Conservation (phyloP, 2,329 filamentous ascomycete species). For the Aspergillus floridensis region DNA sequence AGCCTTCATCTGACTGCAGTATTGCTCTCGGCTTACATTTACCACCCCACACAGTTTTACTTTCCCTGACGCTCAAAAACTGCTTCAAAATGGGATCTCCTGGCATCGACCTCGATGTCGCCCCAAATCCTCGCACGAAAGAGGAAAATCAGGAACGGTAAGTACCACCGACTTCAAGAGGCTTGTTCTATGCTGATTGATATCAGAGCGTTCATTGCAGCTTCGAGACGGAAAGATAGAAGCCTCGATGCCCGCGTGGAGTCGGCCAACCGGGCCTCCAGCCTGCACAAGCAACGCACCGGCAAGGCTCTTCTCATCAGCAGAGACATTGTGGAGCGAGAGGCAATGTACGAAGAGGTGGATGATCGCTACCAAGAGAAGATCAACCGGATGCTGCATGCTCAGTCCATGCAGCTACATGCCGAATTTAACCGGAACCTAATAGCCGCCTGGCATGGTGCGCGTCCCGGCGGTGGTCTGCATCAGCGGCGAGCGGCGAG, state of each 20-base stretch:
- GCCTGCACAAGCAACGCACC: conserved; percentile 83
- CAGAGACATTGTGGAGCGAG: conserved; percentile 80
- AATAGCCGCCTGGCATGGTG: conserved; percentile 32
- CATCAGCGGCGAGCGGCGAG: conserved; percentile 29
- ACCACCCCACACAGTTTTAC: neutral
- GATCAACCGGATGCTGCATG: conserved; percentile 39
- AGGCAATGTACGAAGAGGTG: conserved; percentile 96
- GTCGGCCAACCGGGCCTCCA: conserved; percentile 82
- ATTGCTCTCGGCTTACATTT: neutral
- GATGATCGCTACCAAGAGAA: conserved; percentile 65
- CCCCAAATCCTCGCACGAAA: conserved; percentile 36
- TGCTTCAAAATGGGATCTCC: conserved; percentile 23
- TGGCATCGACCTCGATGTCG: conserved; percentile 31
- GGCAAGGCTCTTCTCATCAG: conserved; percentile 79
- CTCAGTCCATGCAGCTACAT: conserved; percentile 38
- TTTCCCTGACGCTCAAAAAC: neutral
- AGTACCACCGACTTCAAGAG: conserved; percentile 5
- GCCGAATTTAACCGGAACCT: conserved; percentile 38
- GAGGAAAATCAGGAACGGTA: conserved; percentile 49
- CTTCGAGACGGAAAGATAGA: conserved; percentile 80
- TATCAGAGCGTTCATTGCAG: conserved; percentile 80
- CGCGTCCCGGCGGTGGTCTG: conserved; percentile 20
- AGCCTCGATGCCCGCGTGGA: conserved; percentile 84
- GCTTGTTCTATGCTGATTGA: neutral
- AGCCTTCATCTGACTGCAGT: neutral